These are phyloP conservation scores for Pleurotus tuber-regium DNA, from an alignment of 768 basidiomycete genomes.

Conservation along the genomic window DNA sequence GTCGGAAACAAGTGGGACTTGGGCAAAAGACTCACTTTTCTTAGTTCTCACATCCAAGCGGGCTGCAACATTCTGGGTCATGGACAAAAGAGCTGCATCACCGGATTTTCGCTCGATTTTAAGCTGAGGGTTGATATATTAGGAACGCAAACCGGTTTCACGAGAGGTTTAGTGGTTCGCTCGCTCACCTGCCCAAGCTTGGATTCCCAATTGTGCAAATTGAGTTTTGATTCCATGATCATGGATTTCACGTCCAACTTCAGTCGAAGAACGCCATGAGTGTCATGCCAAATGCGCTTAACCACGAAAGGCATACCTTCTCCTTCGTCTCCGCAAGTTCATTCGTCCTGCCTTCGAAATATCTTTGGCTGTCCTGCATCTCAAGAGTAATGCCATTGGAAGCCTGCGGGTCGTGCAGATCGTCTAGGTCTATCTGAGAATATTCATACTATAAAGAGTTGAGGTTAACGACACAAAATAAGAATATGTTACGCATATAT, in stretches of 20 bases:
- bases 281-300: background rate
- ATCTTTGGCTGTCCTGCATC: slow-evolving; percentile 82
- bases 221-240: slow-evolving; percentile 43
- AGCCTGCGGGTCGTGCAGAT: slow-evolving; percentile 69
- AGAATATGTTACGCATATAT: slow-evolving; percentile 3
- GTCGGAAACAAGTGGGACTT: background rate
- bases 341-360: slow-evolving; percentile 67
- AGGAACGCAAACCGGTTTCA: background rate
- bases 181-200: slow-evolving; percentile 53
- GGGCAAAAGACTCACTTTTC: slow-evolving; percentile 68
- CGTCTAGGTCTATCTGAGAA: slow-evolving; percentile 76
- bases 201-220: slow-evolving; percentile 54
- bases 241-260: slow-evolving; percentile 45
- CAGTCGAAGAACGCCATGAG: slow-evolving; percentile 24
- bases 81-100: slow-evolving; percentile 64
- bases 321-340: background rate
- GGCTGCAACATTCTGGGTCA: slow-evolving; percentile 80
- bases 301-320: background rate
- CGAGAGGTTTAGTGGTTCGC: background rate
- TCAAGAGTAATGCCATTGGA: slow-evolving; percentile 75
- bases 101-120: slow-evolving; percentile 66
- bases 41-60: slow-evolving; percentile 63
- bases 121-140: slow-evolving; percentile 37
- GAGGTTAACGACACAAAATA: background rate
- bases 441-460: slow-evolving; percentile 31